Evolutionary conservation across 2,329 filamentous ascomycete genomes (phyloP).

Genomic region (Botryosphaeria dothidea): DNA sequence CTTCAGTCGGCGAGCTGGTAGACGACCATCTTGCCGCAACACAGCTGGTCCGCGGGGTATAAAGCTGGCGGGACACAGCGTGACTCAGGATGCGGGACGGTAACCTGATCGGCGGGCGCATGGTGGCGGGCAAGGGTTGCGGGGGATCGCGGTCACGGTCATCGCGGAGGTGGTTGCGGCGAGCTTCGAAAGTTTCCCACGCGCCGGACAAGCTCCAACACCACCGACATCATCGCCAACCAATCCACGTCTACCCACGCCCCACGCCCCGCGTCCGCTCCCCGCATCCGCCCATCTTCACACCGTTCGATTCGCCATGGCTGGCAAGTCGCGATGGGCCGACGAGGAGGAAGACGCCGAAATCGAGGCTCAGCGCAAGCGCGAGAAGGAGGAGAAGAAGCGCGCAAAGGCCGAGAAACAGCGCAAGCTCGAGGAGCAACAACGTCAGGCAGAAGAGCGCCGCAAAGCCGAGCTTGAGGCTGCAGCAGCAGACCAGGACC

Average conservation of each 20-base stretch:
- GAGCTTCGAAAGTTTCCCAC: constrained; percentile 7
- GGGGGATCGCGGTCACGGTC: background rate
- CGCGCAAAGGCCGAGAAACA: constrained; percentile 81
- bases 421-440: constrained; percentile 60
- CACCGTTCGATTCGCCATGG: constrained; percentile 34
- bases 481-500: constrained; percentile 19
- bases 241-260: background rate
- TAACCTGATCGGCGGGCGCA: background rate
- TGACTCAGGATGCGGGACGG: constrained; percentile 1
- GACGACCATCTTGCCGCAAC: constrained; percentile 43
- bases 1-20: constrained; percentile 21
- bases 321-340: constrained; percentile 78
- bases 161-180: background rate
- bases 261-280: background rate
- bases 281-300: constrained; percentile 49
- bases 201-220: constrained; percentile 5
- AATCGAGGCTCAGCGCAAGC: constrained; percentile 69
- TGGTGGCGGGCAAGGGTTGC: background rate
- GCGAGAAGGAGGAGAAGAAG: constrained; percentile 87
- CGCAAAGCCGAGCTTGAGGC: constrained; percentile 35
- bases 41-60: constrained; percentile 19
- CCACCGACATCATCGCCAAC: background rate
- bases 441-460: constrained; percentile 26
- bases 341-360: constrained; percentile 79
- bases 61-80: background rate